Conservation (phyloP, 1,139 yeast species). For the Magnusiomyces magnusii region DNA sequence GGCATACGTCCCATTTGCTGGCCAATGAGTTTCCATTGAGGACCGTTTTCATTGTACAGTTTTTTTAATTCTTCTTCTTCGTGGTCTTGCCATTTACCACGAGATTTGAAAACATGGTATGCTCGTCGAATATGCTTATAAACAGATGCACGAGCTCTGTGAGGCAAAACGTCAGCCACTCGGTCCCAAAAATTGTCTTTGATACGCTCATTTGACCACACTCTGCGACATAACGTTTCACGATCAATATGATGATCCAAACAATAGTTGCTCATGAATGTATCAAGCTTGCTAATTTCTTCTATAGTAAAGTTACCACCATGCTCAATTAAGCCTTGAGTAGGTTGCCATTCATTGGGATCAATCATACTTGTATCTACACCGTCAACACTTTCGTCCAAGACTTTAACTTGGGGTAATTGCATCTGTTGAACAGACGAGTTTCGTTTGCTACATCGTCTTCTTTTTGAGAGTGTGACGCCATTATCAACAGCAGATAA, state of each 20-base stretch:
- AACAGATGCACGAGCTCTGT: constrained; percentile 77
- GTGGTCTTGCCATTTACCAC: constrained; percentile 83
- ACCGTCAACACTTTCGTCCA: not conserved
- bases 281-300: constrained; percentile 65
- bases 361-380: not conserved
- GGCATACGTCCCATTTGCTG: constrained; percentile 83
- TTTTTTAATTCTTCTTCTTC: constrained; percentile 64
- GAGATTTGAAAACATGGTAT: constrained; percentile 74
- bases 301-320: constrained; percentile 50
- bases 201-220: constrained; percentile 79
- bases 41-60: constrained; percentile 58
- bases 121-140: constrained; percentile 89
- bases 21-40: constrained; percentile 84
- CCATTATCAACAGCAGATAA: not conserved
- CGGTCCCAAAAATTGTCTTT: constrained; percentile 89
- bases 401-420: not conserved
- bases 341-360: not conserved
- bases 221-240: constrained; percentile 66
- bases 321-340: not conserved
- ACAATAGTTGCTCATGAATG: constrained; percentile 63
- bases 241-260: constrained; percentile 52
- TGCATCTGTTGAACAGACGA: not conserved
- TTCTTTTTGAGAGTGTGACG: not conserved
- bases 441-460: not conserved
- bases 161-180: constrained; percentile 67